A percentile compares a stretch with the other conserved stretches of the same genome.
Evolutionary conservation across 2,329 filamentous ascomycete genomes (phyloP).

Genomic region (Rhynchosporium agropyri): DNA sequence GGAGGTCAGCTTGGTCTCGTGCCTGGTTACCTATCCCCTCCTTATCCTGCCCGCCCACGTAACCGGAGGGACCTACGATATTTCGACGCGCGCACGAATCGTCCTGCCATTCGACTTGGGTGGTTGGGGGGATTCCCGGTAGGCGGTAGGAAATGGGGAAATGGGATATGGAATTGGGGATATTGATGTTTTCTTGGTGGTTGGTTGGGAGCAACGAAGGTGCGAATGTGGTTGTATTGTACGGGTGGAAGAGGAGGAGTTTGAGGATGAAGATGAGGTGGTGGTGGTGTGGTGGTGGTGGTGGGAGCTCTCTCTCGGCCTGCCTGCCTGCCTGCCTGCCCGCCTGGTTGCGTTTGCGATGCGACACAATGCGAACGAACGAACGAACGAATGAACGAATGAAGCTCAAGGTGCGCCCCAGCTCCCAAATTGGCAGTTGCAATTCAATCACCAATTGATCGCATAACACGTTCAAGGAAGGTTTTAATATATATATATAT

Average conservation of each 20-base stretch:
- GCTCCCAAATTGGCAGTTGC: too few species aligned
- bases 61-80: constrained; percentile 62
- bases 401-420: too few species aligned
- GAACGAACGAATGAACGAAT: too few species aligned
- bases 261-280: background rate
- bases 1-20: constrained; percentile 36
- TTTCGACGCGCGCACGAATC: constrained; percentile 74
- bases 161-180: constrained; percentile 21
- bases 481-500: too few species aligned
- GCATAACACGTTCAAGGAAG: too few species aligned
- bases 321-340: background rate
- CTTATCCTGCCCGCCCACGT: constrained; percentile 15
- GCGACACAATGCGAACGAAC: background rate
- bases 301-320: constrained; percentile 12
- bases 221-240: constrained; percentile 2
- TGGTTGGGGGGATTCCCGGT: constrained; percentile 13
- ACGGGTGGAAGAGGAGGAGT: background rate
- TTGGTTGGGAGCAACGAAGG: background rate
- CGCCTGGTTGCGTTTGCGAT: too few species aligned
- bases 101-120: constrained; percentile 60
- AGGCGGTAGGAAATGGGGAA: background rate
- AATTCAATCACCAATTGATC: too few species aligned
- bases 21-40: too few species aligned
- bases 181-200: constrained; percentile 3
- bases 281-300: constrained; percentile 15